Conservation (phyloP, 176 grass and related monocot genomes). For the Tillandsia fasciculata region DNA sequence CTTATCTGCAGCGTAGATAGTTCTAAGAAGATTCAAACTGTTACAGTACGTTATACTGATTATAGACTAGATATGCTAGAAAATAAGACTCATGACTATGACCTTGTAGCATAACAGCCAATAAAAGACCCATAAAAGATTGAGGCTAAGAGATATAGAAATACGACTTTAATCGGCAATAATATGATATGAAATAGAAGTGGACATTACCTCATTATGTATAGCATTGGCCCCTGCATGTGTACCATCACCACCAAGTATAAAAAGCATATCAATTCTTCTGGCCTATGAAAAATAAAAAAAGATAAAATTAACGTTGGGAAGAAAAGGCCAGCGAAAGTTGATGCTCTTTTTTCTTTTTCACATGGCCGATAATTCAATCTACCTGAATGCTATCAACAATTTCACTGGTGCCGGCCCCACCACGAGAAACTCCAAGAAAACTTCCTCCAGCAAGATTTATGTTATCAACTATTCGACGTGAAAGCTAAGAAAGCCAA, state of each 20-base stretch:
- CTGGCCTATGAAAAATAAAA: constrained; percentile 48
- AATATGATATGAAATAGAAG: neutral
- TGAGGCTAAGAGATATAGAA: neutral
- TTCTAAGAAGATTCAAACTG: too few relatives aligned
- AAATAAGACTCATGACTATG: neutral
- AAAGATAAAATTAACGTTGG: constrained; percentile 1
- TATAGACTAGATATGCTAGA: neutral
- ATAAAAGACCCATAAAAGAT: neutral
- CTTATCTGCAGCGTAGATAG: too few relatives aligned
- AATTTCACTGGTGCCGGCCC: constrained; percentile 70
- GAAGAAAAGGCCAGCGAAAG: neutral
- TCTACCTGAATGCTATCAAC: constrained; percentile 93
- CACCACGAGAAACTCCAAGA: constrained; percentile 86
- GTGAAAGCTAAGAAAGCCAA: constrained; percentile 58
- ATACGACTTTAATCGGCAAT: constrained; percentile 1
- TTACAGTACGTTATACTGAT: neutral
- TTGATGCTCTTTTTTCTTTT: constrained; percentile 13
- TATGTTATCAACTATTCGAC: constrained; percentile 82
- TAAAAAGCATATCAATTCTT: constrained; percentile 91
- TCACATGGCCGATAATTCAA: neutral
- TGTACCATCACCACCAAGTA: constrained; percentile 94
- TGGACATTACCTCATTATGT: constrained; percentile 62
- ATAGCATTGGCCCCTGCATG: constrained; percentile 92
- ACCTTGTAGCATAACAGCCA: neutral
- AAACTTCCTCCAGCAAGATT: constrained; percentile 93